Base-by-base conservation (phyloP, 345 rosid genomes). In the Lagerstroemia speciosa region DNA sequence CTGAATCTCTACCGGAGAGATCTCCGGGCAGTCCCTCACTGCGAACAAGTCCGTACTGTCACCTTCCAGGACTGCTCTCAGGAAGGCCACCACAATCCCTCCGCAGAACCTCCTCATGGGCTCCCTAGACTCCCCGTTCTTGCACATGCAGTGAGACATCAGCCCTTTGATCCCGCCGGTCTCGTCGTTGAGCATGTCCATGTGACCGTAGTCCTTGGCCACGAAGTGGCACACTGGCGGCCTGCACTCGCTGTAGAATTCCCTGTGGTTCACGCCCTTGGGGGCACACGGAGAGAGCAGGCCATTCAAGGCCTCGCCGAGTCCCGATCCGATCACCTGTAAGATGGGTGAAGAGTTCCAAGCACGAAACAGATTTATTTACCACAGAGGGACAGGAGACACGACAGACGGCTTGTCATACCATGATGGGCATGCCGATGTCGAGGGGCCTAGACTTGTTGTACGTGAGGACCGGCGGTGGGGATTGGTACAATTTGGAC, bases 21-120 rank as follows among this genome's bases (percentile, higher is more conserved):
- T 75, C 71, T 70, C 78, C 22, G 78, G 78, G 19, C 87, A 85
- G 65, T 79, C 76, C 79, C 74, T 81, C 30, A 93, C 73, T 41
- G 83, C 78, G 66, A 73, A 64, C 75, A 93, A 80, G 50, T 78
- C 85, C 69, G 52, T 53, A 26, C 66, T 37, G 78, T 89, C 84
- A 62, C 89, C 89, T 74, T 61, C 78, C 67, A 86, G 62, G 82
- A 67, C 77, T 20, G 94, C 94, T 57, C 70, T 80, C 84, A 93
- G 62, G 77, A 86, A 87, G n/a, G 92, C 86, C 45, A 93, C 91
- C 70, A 83, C 38, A 41, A 57, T 67, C 11, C 96, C 97, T 61
- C 85, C 98, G 53, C 85, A 83, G 57, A 87, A 84, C 68, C 79
- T 85, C 79, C 96, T 89, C 96, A 87, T 87, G 0, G 98, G 96